Evolutionary conservation across 2,329 filamentous ascomycete genomes (phyloP), one percentile per base, ranked within the genome.

Genomic region (Chaetomium sp.): DNA sequence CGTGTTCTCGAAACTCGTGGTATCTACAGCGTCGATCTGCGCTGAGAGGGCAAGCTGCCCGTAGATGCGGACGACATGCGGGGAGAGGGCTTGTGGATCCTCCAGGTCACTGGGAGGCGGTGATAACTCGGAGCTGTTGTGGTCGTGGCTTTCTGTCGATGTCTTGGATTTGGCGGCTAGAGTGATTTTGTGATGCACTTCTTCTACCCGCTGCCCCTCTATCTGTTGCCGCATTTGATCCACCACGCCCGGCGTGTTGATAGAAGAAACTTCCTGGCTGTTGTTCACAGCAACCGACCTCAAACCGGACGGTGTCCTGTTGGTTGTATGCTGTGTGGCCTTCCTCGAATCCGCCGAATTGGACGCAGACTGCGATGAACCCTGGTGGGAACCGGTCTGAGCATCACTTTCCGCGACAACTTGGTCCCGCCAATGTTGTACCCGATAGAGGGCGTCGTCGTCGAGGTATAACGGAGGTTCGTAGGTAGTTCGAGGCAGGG

Each of bases 361-460:
- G 9, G 52, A 47, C 27, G 52, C 49, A 1, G 52, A 6, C 12
- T 52, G 53, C 5, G 53, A 35, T 6, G 37, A 8, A 34, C 5
- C 11, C 36, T 38, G 49, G 7, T 5, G 35, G 10, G 53, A 38
- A 11, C 42, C 43, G n/a, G 41, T 11, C 35, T 36, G 36, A 19
- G 27, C 6, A 5, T 52, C 44, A 27, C 14, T 33, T 11, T 60
- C 55, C 0, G 40, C 48, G 11, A 58, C 27, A n/a, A 63, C 52
- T 3, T 4, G 42, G 4, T 63, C 42, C 14, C 57, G 52, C 61
- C 61, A 63, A 11, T 47, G 14, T 37, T 34, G 32, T 9, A 63
- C 54, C 4, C 59, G 51, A 11, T 32, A 8, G 37, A 58, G 41
- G 2, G 41, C 10, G 3, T 61, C 56, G 6, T 53, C 37, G 32